phyloP scores from a whole-genome alignment of 495 filamentous ascomycete genomes.

The Aspergillus incahuasiensis region DNA sequence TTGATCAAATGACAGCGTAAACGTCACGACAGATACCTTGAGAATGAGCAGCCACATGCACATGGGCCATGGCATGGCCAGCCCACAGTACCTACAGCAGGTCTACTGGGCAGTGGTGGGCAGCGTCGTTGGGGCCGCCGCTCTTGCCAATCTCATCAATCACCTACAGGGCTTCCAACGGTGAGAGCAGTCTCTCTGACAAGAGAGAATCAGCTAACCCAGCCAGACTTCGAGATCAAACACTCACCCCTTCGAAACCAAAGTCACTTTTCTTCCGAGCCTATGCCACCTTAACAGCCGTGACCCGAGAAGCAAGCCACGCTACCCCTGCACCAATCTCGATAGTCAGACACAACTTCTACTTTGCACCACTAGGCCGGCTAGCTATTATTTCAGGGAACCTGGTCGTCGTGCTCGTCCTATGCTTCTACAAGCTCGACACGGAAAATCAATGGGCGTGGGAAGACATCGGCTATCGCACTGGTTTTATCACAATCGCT shows the following conservation, averaged over 20 bases:
- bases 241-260: conserved; percentile 58
- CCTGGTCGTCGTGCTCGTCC: conserved; percentile 33
- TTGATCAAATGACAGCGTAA: too few species aligned
- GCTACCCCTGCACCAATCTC: conserved; percentile 41
- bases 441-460: conserved; percentile 40
- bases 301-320: conserved; percentile 61
- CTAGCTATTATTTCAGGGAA: conserved; percentile 34
- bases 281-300: conserved; percentile 66
- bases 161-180: conserved; percentile 42
- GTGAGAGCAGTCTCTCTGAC: conserved; percentile 22
- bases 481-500: conserved; percentile 70
- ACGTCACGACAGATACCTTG: too few species aligned
- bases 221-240: conserved; percentile 27
- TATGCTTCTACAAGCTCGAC: conserved; percentile 42
- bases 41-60: conserved; percentile 36
- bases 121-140: conserved; percentile 47
- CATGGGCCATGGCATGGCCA: conserved; percentile 44
- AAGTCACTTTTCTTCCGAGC: conserved; percentile 47
- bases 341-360: too few species aligned
- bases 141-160: conserved; percentile 47
- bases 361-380: too few species aligned
- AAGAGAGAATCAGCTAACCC: not conserved
- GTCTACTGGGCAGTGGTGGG: conserved; percentile 62
- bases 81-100: conserved; percentile 44
- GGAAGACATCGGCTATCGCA: conserved; percentile 72